Evolutionary conservation across 1,284 basidiomycete genomes (phyloP).

Genomic region (Cystobasidium slooffiae): DNA sequence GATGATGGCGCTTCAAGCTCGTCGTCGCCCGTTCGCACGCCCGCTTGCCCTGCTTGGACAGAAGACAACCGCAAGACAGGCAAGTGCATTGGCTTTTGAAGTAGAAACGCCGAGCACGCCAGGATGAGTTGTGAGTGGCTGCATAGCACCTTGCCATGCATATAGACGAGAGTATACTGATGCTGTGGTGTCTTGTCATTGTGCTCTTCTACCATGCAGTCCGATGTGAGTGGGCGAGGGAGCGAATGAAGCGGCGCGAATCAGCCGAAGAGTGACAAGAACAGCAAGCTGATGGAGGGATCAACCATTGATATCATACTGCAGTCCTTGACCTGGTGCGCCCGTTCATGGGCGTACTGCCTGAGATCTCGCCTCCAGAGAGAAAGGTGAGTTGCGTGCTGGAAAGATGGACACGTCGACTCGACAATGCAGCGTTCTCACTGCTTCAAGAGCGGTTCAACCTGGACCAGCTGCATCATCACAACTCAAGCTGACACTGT

Average conservation of each 20-base stretch:
- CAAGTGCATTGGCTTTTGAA: not conserved
- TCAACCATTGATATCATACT: not conserved
- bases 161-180: not conserved
- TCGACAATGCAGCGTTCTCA: no score
- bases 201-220: constrained; percentile 13
- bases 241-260: constrained; percentile 19
- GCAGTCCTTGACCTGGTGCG: constrained; percentile 44
- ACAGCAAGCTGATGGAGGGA: not conserved
- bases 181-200: constrained; percentile 2
- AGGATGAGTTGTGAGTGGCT: constrained; percentile 43
- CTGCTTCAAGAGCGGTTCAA: not conserved
- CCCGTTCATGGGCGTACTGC: constrained; percentile 57
- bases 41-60: constrained; percentile 20
- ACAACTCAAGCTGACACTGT: not conserved
- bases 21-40: not conserved
- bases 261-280: not conserved
- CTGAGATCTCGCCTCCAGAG: constrained; percentile 94
- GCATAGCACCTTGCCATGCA: not conserved
- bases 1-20: no score
- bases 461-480: not conserved
- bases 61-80: constrained; percentile 16
- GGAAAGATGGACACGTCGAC: constrained; percentile 18
- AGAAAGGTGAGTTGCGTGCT: constrained; percentile 69
- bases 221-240: constrained; percentile 42
- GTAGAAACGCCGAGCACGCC: not conserved